Percentiles rank a stretch among this genome's conserved stretches.
These are phyloP conservation scores for Cantharellus anzutake DNA, from an alignment of 768 basidiomycete genomes.

Conservation along the genomic window DNA sequence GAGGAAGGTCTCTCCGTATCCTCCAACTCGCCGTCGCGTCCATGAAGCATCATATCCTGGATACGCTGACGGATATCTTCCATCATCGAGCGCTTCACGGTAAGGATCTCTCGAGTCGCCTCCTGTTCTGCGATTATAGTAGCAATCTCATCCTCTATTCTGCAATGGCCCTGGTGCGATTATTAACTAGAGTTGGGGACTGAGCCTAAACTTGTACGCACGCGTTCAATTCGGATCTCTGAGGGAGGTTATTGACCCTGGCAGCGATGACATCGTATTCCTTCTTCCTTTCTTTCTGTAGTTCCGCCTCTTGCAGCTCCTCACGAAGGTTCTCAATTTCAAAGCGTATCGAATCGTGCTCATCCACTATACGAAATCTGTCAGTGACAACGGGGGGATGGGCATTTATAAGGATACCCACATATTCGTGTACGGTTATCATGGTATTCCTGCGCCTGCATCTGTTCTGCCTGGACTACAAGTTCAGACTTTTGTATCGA, in stretches of 20 bases:
- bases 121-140: constrained; percentile 61
- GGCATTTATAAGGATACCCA: constrained; percentile 17
- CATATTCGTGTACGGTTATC: constrained; percentile 53
- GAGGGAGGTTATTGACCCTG: constrained; percentile 60
- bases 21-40: constrained; percentile 41
- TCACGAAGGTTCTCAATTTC: constrained; percentile 68
- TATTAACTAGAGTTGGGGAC: neutral
- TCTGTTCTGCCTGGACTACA: constrained; percentile 70
- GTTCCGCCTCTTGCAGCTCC: constrained; percentile 59
- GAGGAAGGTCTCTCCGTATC: constrained; percentile 10
- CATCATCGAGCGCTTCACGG: constrained; percentile 47
- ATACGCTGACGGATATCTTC: constrained; percentile 41
- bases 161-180: constrained; percentile 34
- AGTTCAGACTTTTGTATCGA: constrained; percentile 58
- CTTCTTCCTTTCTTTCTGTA: constrained; percentile 56
- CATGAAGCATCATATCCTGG: constrained; percentile 40
- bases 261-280: constrained; percentile 76
- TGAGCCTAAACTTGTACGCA: constrained; percentile 21
- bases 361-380: constrained; percentile 30
- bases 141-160: constrained; percentile 55
- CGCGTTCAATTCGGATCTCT: constrained; percentile 58
- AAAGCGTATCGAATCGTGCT: constrained; percentile 41
- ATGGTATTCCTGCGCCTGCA: constrained; percentile 74
- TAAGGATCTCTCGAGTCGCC: constrained; percentile 43
- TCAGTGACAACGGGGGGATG: constrained; percentile 3